Evolutionary conservation across 1,284 basidiomycete genomes (phyloP), one percentile per base, ranked within the genome.

Genomic region (Termitomyces sp.): DNA sequence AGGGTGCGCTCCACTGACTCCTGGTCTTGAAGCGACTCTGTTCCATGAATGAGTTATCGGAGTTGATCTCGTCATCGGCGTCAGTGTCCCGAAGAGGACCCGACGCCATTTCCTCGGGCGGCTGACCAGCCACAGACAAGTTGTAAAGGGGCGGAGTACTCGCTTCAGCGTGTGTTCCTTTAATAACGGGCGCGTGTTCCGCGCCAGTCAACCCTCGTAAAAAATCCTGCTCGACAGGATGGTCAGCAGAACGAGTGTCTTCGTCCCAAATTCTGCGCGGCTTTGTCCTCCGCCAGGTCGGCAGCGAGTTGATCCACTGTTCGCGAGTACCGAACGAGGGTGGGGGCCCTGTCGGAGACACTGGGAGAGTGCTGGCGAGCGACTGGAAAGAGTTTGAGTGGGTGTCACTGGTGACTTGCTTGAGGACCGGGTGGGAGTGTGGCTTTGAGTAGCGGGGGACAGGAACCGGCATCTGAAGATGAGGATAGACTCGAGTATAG

Each of bases 101-200:
- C 21, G 33, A 41, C 28, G 44, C 10, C 55, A 56, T 55, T 47
- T 55, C 39, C 39, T 41, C 47, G 40, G 60, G 38, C 13, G 47
- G 59, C 55, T 59, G 59, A 46, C 58, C 48, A 17, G 58, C 50
- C 13, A 65, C 61, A 28, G 70, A 57, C 56, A 73, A 63, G 55
- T 70, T 70, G 59, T 71, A 74, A 71, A 77, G 70, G 86, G 87
- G 87, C 84, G 86, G 84, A 84, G 85, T 79, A 77, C 83, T 84
- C 81, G 84, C 83, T 80, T 88, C 77, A 80, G 83, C 84, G 82
- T 73, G 83, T 72, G 77, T 67, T 82, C 87, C 87, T 88, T 90
- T 88, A 88, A 86, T 88, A 75, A 81, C 83, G 67, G 78, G 68
- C 74, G 82, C 85, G 86, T 86, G 75, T 64, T 67, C 76, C 79